phyloP scores from a whole-genome alignment of 2,329 filamentous ascomycete species.

The Epichloe sp. region DNA sequence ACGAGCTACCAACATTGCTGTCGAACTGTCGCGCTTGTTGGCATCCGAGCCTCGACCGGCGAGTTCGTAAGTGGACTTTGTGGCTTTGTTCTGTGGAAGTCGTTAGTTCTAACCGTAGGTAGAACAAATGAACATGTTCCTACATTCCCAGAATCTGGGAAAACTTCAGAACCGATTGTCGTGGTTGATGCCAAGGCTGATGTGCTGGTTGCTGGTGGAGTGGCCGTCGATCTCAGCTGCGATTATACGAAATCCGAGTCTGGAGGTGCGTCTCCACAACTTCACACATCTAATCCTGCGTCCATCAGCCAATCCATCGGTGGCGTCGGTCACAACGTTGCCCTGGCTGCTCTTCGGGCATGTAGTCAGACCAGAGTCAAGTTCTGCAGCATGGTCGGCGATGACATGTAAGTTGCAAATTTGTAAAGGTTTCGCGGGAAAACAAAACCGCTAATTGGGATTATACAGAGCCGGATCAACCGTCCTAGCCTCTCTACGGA shows the following conservation, averaged over 20 bases:
- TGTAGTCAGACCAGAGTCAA: conserved; percentile 48
- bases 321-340: conserved; percentile 86
- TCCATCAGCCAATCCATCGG: conserved; percentile 72
- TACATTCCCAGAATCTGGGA: neutral
- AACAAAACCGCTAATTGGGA: neutral
- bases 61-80: conserved; percentile 24
- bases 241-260: conserved; percentile 40
- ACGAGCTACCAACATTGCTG: conserved; percentile 40
- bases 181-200: conserved; percentile 31
- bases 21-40: conserved; percentile 35
- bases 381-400: conserved; percentile 68
- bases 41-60: conserved; percentile 16
- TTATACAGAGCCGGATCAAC: conserved; percentile 52
- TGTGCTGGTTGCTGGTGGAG: conserved; percentile 79
- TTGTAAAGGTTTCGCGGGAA: neutral
- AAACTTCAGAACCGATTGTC: conserved; percentile 2
- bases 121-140: conserved; percentile 13
- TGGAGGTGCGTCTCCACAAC: conserved; percentile 28
- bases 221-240: conserved; percentile 79
- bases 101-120: conserved; percentile 23
- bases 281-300: conserved; percentile 78
- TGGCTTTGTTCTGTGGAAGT: conserved; percentile 5
- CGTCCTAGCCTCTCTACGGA: conserved; percentile 51
- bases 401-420: conserved; percentile 48
- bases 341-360: conserved; percentile 62